phyloP scores from a whole-genome alignment of 495 filamentous ascomycete genomes.

The Aspergillus sclerotiicarbonarius region DNA sequence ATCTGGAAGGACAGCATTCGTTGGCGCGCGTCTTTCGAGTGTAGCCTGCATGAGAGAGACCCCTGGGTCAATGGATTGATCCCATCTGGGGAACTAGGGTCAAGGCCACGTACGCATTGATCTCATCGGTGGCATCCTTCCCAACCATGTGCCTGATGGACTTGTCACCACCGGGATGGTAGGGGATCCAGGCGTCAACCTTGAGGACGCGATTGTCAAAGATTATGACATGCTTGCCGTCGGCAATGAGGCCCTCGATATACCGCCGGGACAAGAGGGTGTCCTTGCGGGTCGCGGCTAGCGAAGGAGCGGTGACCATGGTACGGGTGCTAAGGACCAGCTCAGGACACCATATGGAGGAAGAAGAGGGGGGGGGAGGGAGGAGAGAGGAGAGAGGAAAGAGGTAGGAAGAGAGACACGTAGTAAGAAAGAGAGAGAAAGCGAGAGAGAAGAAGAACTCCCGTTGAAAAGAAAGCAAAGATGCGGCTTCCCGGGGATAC shows the following conservation, averaged over 20 bases:
- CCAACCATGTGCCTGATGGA: constrained; percentile 95
- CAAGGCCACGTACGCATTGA: constrained; percentile 69
- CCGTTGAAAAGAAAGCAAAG: constrained; percentile 12
- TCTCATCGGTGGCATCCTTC: constrained; percentile 93
- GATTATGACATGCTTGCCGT: constrained; percentile 79
- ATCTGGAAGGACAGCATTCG: constrained; percentile 83
- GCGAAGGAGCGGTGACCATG: constrained; percentile 7
- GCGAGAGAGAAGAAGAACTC: constrained; percentile 21
- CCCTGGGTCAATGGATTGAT: constrained; percentile 10
- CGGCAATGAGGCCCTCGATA: constrained; percentile 83
- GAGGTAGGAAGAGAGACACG: constrained; percentile 4
- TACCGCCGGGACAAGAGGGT: constrained; percentile 64
- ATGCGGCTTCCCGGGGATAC: neutral
- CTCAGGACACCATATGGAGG: neutral
- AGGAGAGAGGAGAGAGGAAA: neutral
- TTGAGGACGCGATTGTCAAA: constrained; percentile 78
- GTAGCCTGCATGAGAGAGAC: constrained; percentile 56
- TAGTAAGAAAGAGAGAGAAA: constrained; percentile 12
- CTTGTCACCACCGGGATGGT: constrained; percentile 90
- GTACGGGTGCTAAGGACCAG: constrained; percentile 3
- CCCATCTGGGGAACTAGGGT: neutral
- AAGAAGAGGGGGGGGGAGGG: neutral
- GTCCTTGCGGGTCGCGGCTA: constrained; percentile 39
- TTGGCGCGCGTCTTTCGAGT: constrained; percentile 72
- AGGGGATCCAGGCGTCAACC: constrained; percentile 82